Conservation (phyloP, 192 early-diverging fungal genomes). For the Podila minutissima region DNA sequence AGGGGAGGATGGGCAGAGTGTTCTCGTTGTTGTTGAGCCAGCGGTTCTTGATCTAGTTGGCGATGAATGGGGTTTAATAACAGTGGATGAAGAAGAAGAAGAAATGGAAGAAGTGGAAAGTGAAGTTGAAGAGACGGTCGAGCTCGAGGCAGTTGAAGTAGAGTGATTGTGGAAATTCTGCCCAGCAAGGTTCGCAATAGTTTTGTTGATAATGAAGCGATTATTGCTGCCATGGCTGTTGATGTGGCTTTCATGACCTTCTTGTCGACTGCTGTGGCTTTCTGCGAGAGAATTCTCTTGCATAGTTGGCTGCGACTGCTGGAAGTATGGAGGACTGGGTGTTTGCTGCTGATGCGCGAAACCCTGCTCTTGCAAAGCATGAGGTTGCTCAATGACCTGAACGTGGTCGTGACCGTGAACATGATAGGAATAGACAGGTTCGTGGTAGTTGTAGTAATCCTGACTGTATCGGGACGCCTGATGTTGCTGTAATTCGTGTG, state of each 20-base stretch:
- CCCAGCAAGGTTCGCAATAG: slow-evolving; percentile 1
- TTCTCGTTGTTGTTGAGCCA: too few relatives aligned
- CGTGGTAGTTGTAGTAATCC: background rate
- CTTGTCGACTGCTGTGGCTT: background rate
- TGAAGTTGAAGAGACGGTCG: background rate
- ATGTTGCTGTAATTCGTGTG: background rate
- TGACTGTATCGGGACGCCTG: background rate
- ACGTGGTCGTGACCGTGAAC: background rate
- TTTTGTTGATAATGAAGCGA: slow-evolving; percentile 9
- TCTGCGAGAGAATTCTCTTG: background rate
- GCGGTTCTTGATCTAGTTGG: background rate
- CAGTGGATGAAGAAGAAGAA: background rate
- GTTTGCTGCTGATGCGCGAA: background rate
- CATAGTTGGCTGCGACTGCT: background rate
- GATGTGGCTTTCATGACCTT: background rate
- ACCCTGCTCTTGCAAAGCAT: background rate
- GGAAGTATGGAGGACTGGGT: background rate
- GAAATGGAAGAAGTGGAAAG: background rate
- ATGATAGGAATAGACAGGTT: background rate
- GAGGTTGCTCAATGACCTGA: background rate
- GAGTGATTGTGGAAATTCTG: slow-evolving; percentile 11
- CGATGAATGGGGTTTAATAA: background rate
- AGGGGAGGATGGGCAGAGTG: background rate
- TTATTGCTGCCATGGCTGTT: background rate
- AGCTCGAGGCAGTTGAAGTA: slow-evolving; percentile 2